Conservation (phyloP, 2,329 filamentous ascomycete genomes). For the Aspergillus ustus region DNA sequence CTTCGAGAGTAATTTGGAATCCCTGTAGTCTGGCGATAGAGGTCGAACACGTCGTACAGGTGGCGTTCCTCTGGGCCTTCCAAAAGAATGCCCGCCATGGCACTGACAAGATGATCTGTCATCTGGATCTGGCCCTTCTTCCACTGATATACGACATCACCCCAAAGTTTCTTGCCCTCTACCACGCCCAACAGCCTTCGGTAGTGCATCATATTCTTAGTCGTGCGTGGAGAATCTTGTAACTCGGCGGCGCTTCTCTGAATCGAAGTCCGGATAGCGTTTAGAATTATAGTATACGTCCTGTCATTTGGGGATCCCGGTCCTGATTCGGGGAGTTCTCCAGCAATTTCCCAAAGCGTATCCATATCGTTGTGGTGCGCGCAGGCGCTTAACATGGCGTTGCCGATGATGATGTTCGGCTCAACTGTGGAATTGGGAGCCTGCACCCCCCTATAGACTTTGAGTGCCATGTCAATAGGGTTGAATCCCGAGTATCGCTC, state of each 20-base stretch:
- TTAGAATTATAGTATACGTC: slow-evolving; percentile 84
- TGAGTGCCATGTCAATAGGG: slow-evolving; percentile 70
- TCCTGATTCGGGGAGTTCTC: slow-evolving; percentile 69
- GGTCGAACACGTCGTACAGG: slow-evolving; percentile 71
- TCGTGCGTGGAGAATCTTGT: slow-evolving; percentile 30
- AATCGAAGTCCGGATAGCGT: slow-evolving; percentile 66
- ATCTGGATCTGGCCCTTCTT: slow-evolving; percentile 69
- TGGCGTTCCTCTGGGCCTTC: slow-evolving; percentile 64
- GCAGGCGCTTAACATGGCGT: slow-evolving; percentile 85
- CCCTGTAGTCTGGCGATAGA: slow-evolving; percentile 82
- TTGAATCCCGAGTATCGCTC: slow-evolving; percentile 56
- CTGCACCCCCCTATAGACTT: slow-evolving; percentile 77
- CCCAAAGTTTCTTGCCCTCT: slow-evolving; percentile 78
- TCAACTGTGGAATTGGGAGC: slow-evolving; percentile 66
- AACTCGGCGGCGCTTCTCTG: slow-evolving; percentile 36
- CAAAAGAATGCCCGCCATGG: slow-evolving; percentile 80
- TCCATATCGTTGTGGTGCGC: slow-evolving; percentile 76
- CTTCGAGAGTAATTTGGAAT: slow-evolving; percentile 56
- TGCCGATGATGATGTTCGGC: slow-evolving; percentile 81
- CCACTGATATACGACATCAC: slow-evolving; percentile 79
- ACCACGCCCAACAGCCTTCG: slow-evolving; percentile 54
- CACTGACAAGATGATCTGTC: slow-evolving; percentile 77
- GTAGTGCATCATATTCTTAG: slow-evolving; percentile 29
- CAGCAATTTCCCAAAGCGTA: slow-evolving; percentile 75
- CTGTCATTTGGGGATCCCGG: slow-evolving; percentile 66